Conservation (phyloP, 345 rosid genomes). For the Pistacia vera region DNA sequence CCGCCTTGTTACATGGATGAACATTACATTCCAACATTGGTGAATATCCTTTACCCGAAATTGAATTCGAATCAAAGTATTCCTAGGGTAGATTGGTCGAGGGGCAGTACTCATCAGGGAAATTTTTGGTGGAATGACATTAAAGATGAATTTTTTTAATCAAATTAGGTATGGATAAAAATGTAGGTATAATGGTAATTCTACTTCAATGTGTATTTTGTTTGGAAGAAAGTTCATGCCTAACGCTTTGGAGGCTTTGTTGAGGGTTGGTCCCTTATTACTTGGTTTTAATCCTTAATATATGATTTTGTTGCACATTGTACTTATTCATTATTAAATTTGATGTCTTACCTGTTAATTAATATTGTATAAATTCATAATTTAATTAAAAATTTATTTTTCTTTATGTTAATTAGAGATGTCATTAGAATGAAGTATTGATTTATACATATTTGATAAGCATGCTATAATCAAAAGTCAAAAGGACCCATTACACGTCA, state of each 20-base stretch:
- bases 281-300: conserved; percentile 45
- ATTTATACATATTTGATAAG: too few relatives aligned
- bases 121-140: conserved; percentile 45
- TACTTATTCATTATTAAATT: neutral
- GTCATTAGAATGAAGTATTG: too few relatives aligned
- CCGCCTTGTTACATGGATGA: conserved; percentile 75
- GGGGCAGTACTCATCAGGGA: conserved; percentile 62
- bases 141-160: conserved; percentile 55
- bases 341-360: neutral
- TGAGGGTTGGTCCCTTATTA: conserved; percentile 55
- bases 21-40: conserved; percentile 68
- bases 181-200: conserved; percentile 51
- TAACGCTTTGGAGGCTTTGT: conserved; percentile 50
- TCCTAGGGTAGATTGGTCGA: conserved; percentile 79
- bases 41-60: conserved; percentile 37
- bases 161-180: conserved; percentile 37
- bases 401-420: too few relatives aligned
- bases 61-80: conserved; percentile 50
- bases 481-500: too few relatives aligned
- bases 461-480: too few relatives aligned
- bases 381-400: too few relatives aligned
- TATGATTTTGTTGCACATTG: neutral
- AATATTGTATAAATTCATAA: too few relatives aligned
- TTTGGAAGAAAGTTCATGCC: conserved; percentile 74
- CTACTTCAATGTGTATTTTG: conserved; percentile 40